Percentiles rank a stretch among this genome's conserved stretches.
Conservation (phyloP, 179 eudicot species). For the Spergularia azorica region DNA sequence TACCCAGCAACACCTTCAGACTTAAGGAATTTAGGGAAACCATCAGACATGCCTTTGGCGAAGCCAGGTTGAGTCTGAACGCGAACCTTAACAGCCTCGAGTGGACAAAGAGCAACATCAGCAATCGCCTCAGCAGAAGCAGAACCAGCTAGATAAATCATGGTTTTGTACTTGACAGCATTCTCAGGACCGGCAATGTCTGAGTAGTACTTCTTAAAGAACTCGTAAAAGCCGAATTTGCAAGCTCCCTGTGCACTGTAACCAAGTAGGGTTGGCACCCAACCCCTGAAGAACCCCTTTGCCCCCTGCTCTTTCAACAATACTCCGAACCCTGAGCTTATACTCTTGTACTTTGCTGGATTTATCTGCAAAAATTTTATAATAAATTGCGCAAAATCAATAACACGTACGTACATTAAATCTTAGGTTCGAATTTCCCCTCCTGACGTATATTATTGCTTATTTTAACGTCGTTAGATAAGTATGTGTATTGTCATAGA, state of each 20-base stretch:
- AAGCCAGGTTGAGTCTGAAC: conserved; percentile 81
- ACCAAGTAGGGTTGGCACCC: conserved; percentile 80
- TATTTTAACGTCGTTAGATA: too few species aligned
- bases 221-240: conserved; percentile 71
- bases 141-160: conserved; percentile 71
- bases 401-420: too few species aligned
- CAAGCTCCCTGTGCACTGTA: conserved; percentile 83
- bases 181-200: conserved; percentile 78
- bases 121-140: conserved; percentile 80
- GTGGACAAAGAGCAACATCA: conserved; percentile 71
- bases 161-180: conserved; percentile 58
- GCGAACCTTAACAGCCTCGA: conserved; percentile 83
- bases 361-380: conserved; percentile 46
- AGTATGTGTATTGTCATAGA: too few species aligned
- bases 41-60: conserved; percentile 79
- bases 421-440: too few species aligned
- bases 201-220: conserved; percentile 73
- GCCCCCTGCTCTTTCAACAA: conserved; percentile 67
- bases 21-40: conserved; percentile 59
- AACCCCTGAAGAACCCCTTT: conserved; percentile 68
- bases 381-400: too few species aligned
- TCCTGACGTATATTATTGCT: too few species aligned
- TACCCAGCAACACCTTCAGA: conserved; percentile 78
- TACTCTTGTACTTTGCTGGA: conserved; percentile 67
- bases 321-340: conserved; percentile 57